phyloP scores from a whole-genome alignment of 1,139 yeast genomes.

The Kodamaea derodonti region DNA sequence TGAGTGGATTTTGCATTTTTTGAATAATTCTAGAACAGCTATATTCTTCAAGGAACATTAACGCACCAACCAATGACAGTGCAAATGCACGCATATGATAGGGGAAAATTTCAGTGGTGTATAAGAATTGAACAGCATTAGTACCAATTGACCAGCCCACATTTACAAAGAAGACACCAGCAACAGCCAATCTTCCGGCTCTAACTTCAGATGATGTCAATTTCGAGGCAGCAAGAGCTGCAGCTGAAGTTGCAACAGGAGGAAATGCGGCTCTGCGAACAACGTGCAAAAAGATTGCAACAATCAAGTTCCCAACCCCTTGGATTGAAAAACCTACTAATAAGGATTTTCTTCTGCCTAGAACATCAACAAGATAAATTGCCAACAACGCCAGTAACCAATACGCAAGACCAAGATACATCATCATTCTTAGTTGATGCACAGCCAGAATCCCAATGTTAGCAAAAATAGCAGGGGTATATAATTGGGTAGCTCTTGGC shows the following conservation, averaged over 20 bases:
- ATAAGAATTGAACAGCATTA: slow-evolving; percentile 20
- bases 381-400: slow-evolving; percentile 37
- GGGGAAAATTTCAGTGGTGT: slow-evolving; percentile 22
- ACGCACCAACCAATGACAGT: slow-evolving; percentile 19
- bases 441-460: slow-evolving; percentile 40
- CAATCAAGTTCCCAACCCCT: slow-evolving; percentile 14
- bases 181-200: slow-evolving; percentile 19
- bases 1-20: slow-evolving; percentile 17
- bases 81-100: slow-evolving; percentile 21
- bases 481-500: slow-evolving; percentile 43
- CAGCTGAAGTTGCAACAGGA: too few relatives aligned
- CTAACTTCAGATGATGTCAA: slow-evolving; percentile 13
- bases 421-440: slow-evolving; percentile 42
- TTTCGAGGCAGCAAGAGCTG: slow-evolving; percentile 10
- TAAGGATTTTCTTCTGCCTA: slow-evolving; percentile 39
- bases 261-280: too few relatives aligned
- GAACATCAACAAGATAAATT: slow-evolving; percentile 44
- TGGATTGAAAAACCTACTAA: slow-evolving; percentile 26
- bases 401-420: slow-evolving; percentile 45
- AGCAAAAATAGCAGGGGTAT: slow-evolving; percentile 51
- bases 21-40: slow-evolving; percentile 23
- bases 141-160: slow-evolving; percentile 25
- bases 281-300: slow-evolving; percentile 18
- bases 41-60: slow-evolving; percentile 22
- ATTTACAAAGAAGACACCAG: slow-evolving; percentile 20